Evolutionary conservation across 2,329 filamentous ascomycete genomes (phyloP).

Genomic region (Scytalidium lignicola): DNA sequence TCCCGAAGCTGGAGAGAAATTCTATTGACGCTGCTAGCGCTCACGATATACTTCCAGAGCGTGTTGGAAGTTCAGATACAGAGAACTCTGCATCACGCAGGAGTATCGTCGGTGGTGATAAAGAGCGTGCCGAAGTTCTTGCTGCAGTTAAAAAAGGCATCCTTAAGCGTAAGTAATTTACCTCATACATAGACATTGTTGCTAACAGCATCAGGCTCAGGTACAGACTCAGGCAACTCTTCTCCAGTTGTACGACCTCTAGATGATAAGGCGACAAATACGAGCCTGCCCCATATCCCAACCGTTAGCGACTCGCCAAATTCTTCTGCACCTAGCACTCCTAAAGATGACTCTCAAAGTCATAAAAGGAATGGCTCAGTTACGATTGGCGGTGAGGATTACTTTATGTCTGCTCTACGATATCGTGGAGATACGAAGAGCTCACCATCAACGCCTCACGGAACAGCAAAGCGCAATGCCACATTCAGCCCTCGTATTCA

Average conservation of each 20-base stretch:
- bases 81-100: conserved; percentile 64
- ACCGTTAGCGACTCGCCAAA: conserved; percentile 70
- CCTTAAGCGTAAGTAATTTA: conserved; percentile 66
- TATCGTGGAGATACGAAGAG: conserved; percentile 74
- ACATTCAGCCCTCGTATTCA: conserved; percentile 90
- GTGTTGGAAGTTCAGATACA: conserved; percentile 50
- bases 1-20: conserved; percentile 78
- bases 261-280: conserved; percentile 47
- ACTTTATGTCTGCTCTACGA: conserved; percentile 75
- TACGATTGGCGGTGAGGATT: conserved; percentile 72
- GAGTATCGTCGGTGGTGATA: conserved; percentile 88
- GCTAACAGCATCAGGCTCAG: conserved; percentile 30
- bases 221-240: conserved; percentile 56
- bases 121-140: conserved; percentile 83
- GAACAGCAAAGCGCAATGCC: conserved; percentile 54
- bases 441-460: conserved; percentile 68
- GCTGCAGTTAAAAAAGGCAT: conserved; percentile 94
- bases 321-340: conserved; percentile 84
- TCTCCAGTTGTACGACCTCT: conserved; percentile 62
- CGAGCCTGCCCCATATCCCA: conserved; percentile 57
- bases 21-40: conserved; percentile 63
- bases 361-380: conserved; percentile 66
- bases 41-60: conserved; percentile 39
- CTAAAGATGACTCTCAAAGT: conserved; percentile 67
- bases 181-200: background rate